These are phyloP conservation scores for Leonotis leonurus DNA, from an alignment of 257 asterid species.

Conservation along the genomic window DNA sequence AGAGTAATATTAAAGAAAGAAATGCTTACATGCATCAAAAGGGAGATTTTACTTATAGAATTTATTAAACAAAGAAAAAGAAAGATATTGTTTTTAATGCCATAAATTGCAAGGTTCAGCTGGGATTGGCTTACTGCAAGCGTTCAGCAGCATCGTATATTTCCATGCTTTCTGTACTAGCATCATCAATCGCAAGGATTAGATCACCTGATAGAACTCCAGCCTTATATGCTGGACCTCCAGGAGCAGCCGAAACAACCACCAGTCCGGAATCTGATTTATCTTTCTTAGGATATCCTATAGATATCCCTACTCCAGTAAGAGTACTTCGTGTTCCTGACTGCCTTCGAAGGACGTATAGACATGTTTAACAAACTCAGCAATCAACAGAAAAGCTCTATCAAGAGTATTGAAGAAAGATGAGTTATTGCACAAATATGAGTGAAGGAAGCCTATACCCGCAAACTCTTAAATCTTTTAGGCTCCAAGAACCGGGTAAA, in stretches of 20 bases:
- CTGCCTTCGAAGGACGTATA: slow-evolving; percentile 79
- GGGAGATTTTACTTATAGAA: background rate
- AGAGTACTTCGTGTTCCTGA: slow-evolving; percentile 82
- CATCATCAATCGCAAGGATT: slow-evolving; percentile 69
- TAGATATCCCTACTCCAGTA: slow-evolving; percentile 94
- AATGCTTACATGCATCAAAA: background rate
- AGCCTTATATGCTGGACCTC: slow-evolving; percentile 92
- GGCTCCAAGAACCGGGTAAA: slow-evolving; percentile 98
- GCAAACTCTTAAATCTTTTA: slow-evolving; percentile 70
- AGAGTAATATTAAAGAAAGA: background rate
- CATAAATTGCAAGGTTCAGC: slow-evolving; percentile 6
- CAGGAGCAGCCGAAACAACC: slow-evolving; percentile 85
- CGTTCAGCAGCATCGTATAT: slow-evolving; percentile 91
- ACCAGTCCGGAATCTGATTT: slow-evolving; percentile 63
- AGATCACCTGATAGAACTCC: slow-evolving; percentile 84
- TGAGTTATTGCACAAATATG: slow-evolving; percentile 2
- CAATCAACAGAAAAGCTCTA: background rate
- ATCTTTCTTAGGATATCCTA: slow-evolving; percentile 74
- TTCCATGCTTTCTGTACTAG: slow-evolving; percentile 72
- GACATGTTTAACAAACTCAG: slow-evolving; percentile 20
- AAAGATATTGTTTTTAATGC: background rate
- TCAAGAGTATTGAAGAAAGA: slow-evolving; percentile 6
- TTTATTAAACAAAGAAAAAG: background rate
- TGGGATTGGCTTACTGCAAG: slow-evolving; percentile 66
- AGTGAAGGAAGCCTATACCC: slow-evolving; percentile 52